Evolutionary conservation across 2,329 filamentous ascomycete genomes (phyloP).

Genomic region (Epichloe glyceriae): DNA sequence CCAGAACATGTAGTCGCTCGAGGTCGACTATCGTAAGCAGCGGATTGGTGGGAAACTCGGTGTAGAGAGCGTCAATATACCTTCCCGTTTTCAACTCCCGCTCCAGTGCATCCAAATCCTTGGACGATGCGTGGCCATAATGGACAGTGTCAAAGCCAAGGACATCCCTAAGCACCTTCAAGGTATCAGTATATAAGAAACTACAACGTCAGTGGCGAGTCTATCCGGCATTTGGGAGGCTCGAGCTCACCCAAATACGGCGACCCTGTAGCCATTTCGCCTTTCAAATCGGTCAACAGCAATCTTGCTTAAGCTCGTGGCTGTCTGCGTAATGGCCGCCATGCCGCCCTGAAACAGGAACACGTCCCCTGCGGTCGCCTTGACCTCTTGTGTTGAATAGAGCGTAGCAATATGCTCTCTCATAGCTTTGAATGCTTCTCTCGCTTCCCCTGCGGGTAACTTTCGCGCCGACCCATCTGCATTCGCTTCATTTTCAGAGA

Average conservation of each 20-base stretch:
- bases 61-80: neutral
- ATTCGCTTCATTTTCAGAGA: neutral
- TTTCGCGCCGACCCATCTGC: neutral
- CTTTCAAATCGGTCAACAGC: neutral
- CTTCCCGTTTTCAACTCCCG: neutral
- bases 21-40: slow-evolving; percentile 11
- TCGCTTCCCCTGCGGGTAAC: neutral
- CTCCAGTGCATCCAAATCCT: neutral
- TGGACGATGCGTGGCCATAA: neutral
- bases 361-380: neutral
- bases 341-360: neutral
- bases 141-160: neutral
- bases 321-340: neutral
- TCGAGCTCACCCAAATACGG: neutral
- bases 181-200: neutral
- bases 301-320: neutral
- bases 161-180: neutral
- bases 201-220: neutral
- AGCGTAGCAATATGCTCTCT: neutral
- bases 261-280: neutral
- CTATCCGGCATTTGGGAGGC: neutral
- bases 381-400: neutral
- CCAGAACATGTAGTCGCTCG: slow-evolving; percentile 7
- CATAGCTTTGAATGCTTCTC: neutral
- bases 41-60: slow-evolving; percentile 7